Evolutionary conservation across 805 yeast species (phyloP).

Genomic region (Hanseniaspora clermontiae): DNA sequence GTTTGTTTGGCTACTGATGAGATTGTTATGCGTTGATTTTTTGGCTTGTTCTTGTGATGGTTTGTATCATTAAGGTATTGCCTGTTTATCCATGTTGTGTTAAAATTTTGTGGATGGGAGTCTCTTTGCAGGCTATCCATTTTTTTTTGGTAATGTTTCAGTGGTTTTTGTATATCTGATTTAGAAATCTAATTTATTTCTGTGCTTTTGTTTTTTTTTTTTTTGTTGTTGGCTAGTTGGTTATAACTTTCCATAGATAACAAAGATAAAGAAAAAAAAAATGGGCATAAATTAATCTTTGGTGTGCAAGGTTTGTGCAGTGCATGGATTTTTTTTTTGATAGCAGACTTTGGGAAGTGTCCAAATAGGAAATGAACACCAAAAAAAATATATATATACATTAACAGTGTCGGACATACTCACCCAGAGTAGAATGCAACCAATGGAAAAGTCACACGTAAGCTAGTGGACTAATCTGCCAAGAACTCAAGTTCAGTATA

Average conservation of each 20-base stretch:
- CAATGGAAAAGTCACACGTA: too few species aligned
- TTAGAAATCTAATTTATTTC: too few species aligned
- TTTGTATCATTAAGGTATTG: neutral
- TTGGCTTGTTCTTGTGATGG: neutral
- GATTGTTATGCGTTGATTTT: neutral
- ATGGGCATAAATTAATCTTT: too few species aligned
- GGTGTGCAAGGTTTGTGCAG: neutral
- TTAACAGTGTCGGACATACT: too few species aligned
- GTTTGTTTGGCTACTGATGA: neutral
- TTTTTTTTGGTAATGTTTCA: too few species aligned
- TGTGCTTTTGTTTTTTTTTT: neutral
- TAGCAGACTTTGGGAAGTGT: neutral
- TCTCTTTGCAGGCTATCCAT: too few species aligned
- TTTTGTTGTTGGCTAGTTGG: neutral
- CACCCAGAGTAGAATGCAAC: too few species aligned
- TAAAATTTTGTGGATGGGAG: too few species aligned
- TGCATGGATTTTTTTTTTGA: neutral
- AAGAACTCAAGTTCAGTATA: too few species aligned
- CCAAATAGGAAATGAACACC: neutral
- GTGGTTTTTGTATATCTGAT: too few species aligned
- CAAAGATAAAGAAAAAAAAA: neutral
- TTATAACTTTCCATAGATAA: neutral
- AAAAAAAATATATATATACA: too few species aligned
- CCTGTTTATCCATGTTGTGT: neutral
- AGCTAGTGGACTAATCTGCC: too few species aligned